phyloP scores from a whole-genome alignment of 495 filamentous ascomycete species.

The Talaromyces liani region DNA sequence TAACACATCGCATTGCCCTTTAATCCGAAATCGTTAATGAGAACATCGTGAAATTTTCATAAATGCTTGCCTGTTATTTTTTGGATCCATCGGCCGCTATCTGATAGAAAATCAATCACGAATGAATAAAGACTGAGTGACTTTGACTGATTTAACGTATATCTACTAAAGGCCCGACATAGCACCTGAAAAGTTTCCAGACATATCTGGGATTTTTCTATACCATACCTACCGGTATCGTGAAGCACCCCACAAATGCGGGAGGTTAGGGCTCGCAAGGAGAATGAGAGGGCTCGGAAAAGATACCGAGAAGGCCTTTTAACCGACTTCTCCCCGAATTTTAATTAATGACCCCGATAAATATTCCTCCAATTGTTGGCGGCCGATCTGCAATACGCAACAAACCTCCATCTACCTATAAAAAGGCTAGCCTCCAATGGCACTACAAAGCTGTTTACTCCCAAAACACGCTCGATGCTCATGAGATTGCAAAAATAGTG shows the following conservation, averaged over 20 bases:
- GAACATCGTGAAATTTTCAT: neutral
- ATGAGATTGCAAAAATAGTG: neutral
- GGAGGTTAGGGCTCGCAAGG: neutral
- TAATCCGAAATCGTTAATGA: neutral
- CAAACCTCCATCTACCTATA: neutral
- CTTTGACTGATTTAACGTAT: neutral
- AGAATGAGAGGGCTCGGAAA: neutral
- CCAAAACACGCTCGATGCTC: neutral
- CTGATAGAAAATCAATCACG: too few relatives aligned
- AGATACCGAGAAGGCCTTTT: neutral
- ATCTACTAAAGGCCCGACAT: neutral
- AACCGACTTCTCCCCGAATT: neutral
- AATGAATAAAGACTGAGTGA: too few relatives aligned
- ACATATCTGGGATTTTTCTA: too few relatives aligned
- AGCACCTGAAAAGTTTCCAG: neutral
- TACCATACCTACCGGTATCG: neutral
- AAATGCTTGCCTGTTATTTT: neutral
- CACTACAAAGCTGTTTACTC: neutral
- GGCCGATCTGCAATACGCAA: neutral
- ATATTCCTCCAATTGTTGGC: neutral
- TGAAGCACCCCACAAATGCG: neutral
- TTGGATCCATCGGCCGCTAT: neutral
- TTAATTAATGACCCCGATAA: neutral
- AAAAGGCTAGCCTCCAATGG: neutral
- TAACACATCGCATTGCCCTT: neutral